These are phyloP conservation scores for Camptophora hylomeconis DNA, from an alignment of 2,329 filamentous ascomycete species.

Conservation along the genomic window DNA sequence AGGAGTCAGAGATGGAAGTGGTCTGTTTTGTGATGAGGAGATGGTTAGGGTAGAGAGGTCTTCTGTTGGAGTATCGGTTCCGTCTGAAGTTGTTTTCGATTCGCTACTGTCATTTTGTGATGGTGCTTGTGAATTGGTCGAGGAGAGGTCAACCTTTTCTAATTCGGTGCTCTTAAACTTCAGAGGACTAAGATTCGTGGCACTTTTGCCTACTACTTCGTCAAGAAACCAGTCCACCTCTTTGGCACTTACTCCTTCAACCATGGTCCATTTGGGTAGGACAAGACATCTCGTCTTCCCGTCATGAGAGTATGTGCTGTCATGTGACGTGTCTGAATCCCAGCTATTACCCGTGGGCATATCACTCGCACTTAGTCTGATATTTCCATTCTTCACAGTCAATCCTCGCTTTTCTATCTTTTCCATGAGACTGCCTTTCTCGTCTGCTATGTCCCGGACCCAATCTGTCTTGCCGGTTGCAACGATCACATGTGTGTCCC, in stretches of 20 bases:
- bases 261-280: conserved; percentile 14
- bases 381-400: conserved; percentile 19
- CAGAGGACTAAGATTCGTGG: conserved; percentile 5
- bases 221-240: conserved; percentile 12
- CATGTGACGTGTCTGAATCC: conserved; percentile 4
- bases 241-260: conserved; percentile 13
- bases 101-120: no score
- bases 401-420: conserved; percentile 43
- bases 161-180: neutral
- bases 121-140: no score
- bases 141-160: no score
- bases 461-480: conserved; percentile 95
- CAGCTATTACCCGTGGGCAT: conserved; percentile 10
- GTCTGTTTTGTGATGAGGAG: neutral
- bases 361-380: conserved; percentile 17
- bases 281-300: conserved; percentile 10
- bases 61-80: conserved; percentile 4
- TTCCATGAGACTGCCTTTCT: conserved; percentile 75
- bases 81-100: neutral
- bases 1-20: conserved; percentile 2
- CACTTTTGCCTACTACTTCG: conserved; percentile 12
- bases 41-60: conserved; percentile 1
- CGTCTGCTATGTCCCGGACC: conserved; percentile 77
- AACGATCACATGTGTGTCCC: conserved; percentile 79
- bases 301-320: conserved; percentile 9